Evolutionary conservation across 495 filamentous ascomycete species (phyloP).

Genomic region (Usnea hakonensis): DNA sequence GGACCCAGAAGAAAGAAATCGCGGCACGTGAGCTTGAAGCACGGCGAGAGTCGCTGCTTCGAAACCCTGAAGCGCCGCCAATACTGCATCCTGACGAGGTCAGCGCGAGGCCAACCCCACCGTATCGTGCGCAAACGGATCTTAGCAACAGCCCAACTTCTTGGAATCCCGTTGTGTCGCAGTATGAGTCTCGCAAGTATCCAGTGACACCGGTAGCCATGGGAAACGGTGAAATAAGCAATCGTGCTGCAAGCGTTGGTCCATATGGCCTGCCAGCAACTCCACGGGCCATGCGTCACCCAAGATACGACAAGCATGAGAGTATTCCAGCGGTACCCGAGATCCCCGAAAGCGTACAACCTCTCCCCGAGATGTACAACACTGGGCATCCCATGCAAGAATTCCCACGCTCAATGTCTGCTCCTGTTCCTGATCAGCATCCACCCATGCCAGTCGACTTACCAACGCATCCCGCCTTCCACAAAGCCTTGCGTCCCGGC

Average conservation of each 20-base stretch:
- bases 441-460: slow-evolving; percentile 39
- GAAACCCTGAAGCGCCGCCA: slow-evolving; percentile 66
- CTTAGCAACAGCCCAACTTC: slow-evolving; percentile 29
- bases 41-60: slow-evolving; percentile 70
- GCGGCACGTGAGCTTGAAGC: slow-evolving; percentile 84
- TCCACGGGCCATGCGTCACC: slow-evolving; percentile 75
- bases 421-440: slow-evolving; percentile 55
- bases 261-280: slow-evolving; percentile 71
- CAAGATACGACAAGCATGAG: slow-evolving; percentile 56
- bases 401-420: slow-evolving; percentile 64
- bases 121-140: slow-evolving; percentile 30
- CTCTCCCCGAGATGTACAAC: slow-evolving; percentile 59
- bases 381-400: slow-evolving; percentile 43
- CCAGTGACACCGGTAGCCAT: slow-evolving; percentile 14
- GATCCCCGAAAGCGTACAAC: slow-evolving; percentile 48
- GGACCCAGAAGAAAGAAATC: slow-evolving; percentile 59
- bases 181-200: slow-evolving; percentile 14
- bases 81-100: slow-evolving; percentile 72
- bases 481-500: slow-evolving; percentile 43
- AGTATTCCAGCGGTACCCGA: slow-evolving; percentile 58
- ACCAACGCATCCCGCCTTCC: slow-evolving; percentile 51
- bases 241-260: slow-evolving; percentile 24
- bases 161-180: slow-evolving; percentile 18
- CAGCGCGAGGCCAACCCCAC: slow-evolving; percentile 27
- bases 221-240: slow-evolving; percentile 13